Evolutionary conservation across 139 green algal species (phyloP), one percentile per base, ranked within the genome.

Genomic region (Chara braunii): DNA sequence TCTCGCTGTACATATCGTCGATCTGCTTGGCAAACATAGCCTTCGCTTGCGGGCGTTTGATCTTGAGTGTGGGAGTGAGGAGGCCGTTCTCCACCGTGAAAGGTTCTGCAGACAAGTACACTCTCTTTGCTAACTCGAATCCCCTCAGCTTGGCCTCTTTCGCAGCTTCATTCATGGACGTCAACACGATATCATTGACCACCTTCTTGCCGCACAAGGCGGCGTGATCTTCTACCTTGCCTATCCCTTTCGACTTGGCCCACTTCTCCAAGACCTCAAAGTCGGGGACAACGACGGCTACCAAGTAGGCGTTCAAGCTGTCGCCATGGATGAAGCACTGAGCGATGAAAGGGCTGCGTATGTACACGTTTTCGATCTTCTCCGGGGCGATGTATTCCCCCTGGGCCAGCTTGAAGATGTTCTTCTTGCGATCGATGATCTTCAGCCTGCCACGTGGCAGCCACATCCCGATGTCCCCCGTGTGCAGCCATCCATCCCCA

Each of bases 321-420:
- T 84, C 78, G 14, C 68, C 77, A 54, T 83, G 57, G 22, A 83
- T 60, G 52, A 83, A 83, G 33, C 31, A 61, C 58, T 84, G 78
- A 37, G 59, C 48, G 12, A 81, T 67, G 34, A 84, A 72, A 12
- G 54, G 60, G 35, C 36, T 66, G n/a, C 72, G 44, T 23, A 40
- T 56, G 43, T 79, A 84, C 1, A 72, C 83, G 58, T 89, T 89
- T 70, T 99, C 93, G 29, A 99, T 92, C 82, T 97, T 97, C 77
- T 99, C 93, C 0, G 91, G 90, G 2, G 93, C 92, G 12, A 99
- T 85, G 80, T 99, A 99, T 82, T 98, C 91, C 22, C 90, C 89
- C 74, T 79, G 71, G 23, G 71, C 75, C 22, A 79, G 71, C 71
- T 79, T 79, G 66, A 79, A 79, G 4, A 79, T 78, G 56, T 79